Evolutionary conservation across 2,329 filamentous ascomycete genomes (phyloP).

Genomic region (Teratosphaeria zuluensis): DNA sequence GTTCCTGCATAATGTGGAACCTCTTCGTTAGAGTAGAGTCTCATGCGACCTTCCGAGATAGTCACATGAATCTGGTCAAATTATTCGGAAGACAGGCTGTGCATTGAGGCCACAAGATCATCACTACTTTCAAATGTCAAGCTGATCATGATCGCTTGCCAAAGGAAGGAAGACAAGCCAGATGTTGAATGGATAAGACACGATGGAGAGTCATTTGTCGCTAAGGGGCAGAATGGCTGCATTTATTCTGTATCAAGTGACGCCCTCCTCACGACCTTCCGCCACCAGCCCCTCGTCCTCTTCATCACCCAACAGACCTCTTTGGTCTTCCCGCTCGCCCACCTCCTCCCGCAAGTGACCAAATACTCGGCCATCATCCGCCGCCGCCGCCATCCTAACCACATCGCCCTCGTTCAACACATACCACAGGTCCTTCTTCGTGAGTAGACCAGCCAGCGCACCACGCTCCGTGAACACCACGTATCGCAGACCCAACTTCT

Average conservation of each 20-base stretch:
- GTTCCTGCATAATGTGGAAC: background rate
- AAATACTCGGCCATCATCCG: conserved; percentile 11
- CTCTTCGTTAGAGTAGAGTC: background rate
- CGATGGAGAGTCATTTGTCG: too few species aligned
- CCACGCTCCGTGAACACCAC: conserved; percentile 79
- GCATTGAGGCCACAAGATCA: too few species aligned
- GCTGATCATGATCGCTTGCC: too few species aligned
- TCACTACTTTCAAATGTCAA: too few species aligned
- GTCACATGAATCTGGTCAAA: too few species aligned
- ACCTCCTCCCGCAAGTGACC: conserved; percentile 28
- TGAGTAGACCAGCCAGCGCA: conserved; percentile 71
- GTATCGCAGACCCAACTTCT: conserved; percentile 84
- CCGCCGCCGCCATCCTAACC: background rate
- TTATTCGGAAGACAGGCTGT: too few species aligned
- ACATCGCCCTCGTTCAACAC: conserved; percentile 69
- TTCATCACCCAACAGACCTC: conserved; percentile 26
- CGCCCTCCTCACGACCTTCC: background rate
- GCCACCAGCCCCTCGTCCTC: background rate
- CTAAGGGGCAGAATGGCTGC: too few species aligned
- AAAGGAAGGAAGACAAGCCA: too few species aligned
- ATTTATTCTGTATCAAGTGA: background rate
- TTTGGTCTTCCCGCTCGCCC: conserved; percentile 29
- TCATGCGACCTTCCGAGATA: too few species aligned
- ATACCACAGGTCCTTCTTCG: conserved; percentile 97
- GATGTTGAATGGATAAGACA: too few species aligned